A percentile compares a stretch with the other conserved stretches of the same genome.
Conservation (phyloP, 768 basidiomycete species). For the Agrocybe pediades region DNA sequence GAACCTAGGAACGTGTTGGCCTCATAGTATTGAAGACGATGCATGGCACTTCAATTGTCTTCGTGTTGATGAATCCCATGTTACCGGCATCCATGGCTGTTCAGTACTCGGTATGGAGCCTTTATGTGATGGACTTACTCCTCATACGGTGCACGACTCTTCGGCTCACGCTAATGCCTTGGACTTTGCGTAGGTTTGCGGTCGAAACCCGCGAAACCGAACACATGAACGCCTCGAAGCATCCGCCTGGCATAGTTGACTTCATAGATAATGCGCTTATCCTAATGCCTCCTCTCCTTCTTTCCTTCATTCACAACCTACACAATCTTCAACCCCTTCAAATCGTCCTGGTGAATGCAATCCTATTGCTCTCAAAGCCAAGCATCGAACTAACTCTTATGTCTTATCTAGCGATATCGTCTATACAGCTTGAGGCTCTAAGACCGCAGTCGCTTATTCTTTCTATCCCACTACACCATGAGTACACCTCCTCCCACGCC, state of each 20-base stretch:
- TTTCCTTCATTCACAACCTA: conserved; percentile 16
- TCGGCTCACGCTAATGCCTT: background rate
- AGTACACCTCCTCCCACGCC: conserved; percentile 24
- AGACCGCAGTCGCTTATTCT: conserved; percentile 2
- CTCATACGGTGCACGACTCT: background rate
- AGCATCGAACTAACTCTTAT: conserved; percentile 5
- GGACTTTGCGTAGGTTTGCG: background rate
- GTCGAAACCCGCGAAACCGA: background rate
- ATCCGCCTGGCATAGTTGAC: conserved; percentile 39
- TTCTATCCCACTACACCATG: conserved; percentile 24
- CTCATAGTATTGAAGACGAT: background rate
- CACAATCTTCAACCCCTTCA: conserved; percentile 12
- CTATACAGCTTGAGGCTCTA: conserved; percentile 6
- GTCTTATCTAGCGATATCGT: conserved; percentile 13
- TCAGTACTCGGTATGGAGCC: background rate
- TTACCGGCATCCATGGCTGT: background rate
- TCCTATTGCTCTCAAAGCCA: background rate
- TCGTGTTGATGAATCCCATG: background rate
- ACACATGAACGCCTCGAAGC: conserved; percentile 38
- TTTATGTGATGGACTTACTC: background rate
- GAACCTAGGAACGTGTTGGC: background rate
- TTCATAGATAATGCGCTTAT: conserved; percentile 36
- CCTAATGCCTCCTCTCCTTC: conserved; percentile 11
- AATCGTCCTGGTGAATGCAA: conserved; percentile 4
- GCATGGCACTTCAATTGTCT: background rate